Conservation (phyloP, 805 yeast species). For the Wickerhamomyces bovis region DNA sequence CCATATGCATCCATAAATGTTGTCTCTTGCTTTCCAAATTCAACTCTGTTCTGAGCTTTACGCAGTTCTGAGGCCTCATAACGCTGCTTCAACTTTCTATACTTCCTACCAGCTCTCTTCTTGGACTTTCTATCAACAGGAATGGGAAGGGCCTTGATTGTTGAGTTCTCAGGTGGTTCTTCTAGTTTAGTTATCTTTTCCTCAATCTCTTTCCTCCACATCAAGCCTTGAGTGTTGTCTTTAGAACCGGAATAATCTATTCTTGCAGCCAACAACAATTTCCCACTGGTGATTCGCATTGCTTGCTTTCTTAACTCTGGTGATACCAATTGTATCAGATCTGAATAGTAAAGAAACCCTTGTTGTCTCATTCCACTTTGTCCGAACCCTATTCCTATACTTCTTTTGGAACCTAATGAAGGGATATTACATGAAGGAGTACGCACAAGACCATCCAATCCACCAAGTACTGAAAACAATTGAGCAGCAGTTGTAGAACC, state of each 20-base stretch:
- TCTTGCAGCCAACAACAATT: slow-evolving; percentile 76
- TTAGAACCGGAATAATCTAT: slow-evolving; percentile 51
- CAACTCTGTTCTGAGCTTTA: slow-evolving; percentile 78
- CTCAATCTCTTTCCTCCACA: slow-evolving; percentile 55
- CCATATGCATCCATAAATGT: slow-evolving; percentile 60
- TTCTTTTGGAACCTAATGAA: slow-evolving; percentile 57
- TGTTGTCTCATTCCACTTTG: slow-evolving; percentile 48
- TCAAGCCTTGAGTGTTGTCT: slow-evolving; percentile 43
- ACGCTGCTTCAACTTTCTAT: slow-evolving; percentile 75
- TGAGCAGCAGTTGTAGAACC: slow-evolving; percentile 73
- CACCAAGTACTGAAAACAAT: slow-evolving; percentile 62
- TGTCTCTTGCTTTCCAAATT: slow-evolving; percentile 71
- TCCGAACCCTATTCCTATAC: slow-evolving; percentile 34
- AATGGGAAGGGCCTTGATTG: slow-evolving; percentile 59
- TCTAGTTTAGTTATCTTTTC: slow-evolving; percentile 63
- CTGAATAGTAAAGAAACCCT: slow-evolving; percentile 63
- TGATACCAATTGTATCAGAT: slow-evolving; percentile 52
- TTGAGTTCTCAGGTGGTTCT: slow-evolving; percentile 66
- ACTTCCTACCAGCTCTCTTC: slow-evolving; percentile 79
- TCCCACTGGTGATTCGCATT: slow-evolving; percentile 72
- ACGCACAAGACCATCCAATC: slow-evolving; percentile 54
- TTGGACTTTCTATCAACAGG: slow-evolving; percentile 70
- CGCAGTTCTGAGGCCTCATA: slow-evolving; percentile 76
- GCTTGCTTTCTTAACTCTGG: slow-evolving; percentile 60
- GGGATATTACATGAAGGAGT: slow-evolving; percentile 84